A percentile compares a stretch with the other conserved stretches of the same genome.
phyloP scores from a whole-genome alignment of 768 basidiomycete genomes.

The Mycena olivaceomarginata region DNA sequence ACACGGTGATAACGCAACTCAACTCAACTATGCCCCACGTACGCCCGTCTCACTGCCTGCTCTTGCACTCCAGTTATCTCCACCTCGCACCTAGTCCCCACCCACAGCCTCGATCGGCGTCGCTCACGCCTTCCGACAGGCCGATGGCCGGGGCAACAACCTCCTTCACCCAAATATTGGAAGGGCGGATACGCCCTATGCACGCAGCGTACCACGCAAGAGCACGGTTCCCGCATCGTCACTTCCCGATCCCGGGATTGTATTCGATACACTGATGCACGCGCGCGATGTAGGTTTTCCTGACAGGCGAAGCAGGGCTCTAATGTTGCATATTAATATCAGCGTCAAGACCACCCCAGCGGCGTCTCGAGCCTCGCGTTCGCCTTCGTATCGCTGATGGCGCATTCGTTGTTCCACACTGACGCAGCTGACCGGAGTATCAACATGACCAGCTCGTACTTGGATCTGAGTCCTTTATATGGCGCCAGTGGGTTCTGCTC shows the following conservation, averaged over 20 bases:
- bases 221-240: constrained; percentile 55
- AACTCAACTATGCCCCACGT: constrained; percentile 2
- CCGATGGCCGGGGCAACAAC: constrained; percentile 72
- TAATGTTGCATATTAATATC: constrained; percentile 3
- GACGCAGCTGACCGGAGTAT: constrained; percentile 61
- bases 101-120: constrained; percentile 53
- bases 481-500: constrained; percentile 59
- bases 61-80: constrained; percentile 7
- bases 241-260: constrained; percentile 73
- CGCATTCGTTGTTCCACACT: constrained; percentile 75
- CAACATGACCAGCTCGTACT: constrained; percentile 73
- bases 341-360: constrained; percentile 65
- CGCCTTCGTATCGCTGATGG: constrained; percentile 79
- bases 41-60: constrained; percentile 1
- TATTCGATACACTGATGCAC: constrained; percentile 79
- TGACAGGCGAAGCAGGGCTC: constrained; percentile 21
- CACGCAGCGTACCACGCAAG: constrained; percentile 68
- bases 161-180: constrained; percentile 65
- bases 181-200: constrained; percentile 69
- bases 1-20: constrained; percentile 3
- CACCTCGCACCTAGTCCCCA: constrained; percentile 4
- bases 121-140: constrained; percentile 59
- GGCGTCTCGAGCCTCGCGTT: constrained; percentile 81
- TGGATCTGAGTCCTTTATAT: constrained; percentile 75
- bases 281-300: constrained; percentile 58